phyloP scores from a whole-genome alignment of 352 stramenopile species.

The Phytophthora ohioensis region DNA sequence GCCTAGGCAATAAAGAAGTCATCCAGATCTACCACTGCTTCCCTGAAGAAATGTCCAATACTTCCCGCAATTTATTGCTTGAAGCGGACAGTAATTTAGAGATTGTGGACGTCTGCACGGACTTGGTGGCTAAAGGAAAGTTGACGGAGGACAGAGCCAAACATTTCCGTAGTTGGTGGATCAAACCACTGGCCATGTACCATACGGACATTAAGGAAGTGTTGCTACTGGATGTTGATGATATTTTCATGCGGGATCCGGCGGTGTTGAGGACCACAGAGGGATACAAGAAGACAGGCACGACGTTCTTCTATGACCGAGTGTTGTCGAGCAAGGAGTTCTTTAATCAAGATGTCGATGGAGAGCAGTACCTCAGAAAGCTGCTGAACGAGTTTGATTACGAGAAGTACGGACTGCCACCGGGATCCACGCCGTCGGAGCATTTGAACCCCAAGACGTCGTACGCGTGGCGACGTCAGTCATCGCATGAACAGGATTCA shows the following conservation, averaged over 20 bases:
- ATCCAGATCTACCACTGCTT: slow-evolving; percentile 57
- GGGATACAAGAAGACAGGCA: slow-evolving; percentile 55
- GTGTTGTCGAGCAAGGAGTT: slow-evolving; percentile 58
- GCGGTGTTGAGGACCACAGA: slow-evolving; percentile 46
- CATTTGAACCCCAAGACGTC: slow-evolving; percentile 35
- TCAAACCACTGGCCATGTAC: slow-evolving; percentile 67
- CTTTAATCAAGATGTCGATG: slow-evolving; percentile 58
- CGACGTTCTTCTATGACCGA: slow-evolving; percentile 79
- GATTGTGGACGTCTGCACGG: slow-evolving; percentile 61
- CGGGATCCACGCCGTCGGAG: slow-evolving; percentile 29
- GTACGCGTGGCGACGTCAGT: slow-evolving; percentile 45
- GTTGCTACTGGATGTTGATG: slow-evolving; percentile 61
- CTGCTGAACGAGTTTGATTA: slow-evolving; percentile 56
- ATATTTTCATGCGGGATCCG: slow-evolving; percentile 58
- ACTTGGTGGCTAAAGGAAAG: slow-evolving; percentile 36
- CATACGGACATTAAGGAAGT: slow-evolving; percentile 59
- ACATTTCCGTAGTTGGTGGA: slow-evolving; percentile 69
- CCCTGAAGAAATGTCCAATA: slow-evolving; percentile 42
- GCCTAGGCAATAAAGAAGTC: slow-evolving; percentile 44
- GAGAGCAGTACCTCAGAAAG: slow-evolving; percentile 46
- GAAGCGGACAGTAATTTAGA: slow-evolving; percentile 40
- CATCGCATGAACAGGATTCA: slow-evolving; percentile 67
- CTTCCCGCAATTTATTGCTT: slow-evolving; percentile 29
- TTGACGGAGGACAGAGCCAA: slow-evolving; percentile 41
- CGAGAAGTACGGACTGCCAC: slow-evolving; percentile 37